Evolutionary conservation across 345 rosid genomes (phyloP).

Genomic region (Murraya koenigii): DNA sequence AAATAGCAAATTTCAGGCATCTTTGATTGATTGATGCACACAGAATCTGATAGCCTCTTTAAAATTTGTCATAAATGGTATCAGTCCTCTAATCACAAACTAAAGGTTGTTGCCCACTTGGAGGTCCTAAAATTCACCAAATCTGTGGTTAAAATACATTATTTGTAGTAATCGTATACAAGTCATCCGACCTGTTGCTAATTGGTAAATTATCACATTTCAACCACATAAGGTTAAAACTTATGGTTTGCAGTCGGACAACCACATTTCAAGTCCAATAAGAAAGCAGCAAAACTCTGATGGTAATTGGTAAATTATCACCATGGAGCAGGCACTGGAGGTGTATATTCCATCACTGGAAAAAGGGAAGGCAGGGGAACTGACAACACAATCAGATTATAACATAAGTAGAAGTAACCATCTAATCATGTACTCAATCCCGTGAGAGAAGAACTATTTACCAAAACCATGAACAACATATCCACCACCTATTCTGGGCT

Average conservation of each 20-base stretch:
- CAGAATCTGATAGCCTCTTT: not conserved
- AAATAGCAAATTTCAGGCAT: not conserved
- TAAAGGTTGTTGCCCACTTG: not conserved
- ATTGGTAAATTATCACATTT: too few relatives aligned
- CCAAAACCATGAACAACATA: not conserved
- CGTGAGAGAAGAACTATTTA: not conserved
- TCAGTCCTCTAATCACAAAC: not conserved
- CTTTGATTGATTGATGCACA: not conserved
- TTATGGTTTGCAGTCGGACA: not conserved
- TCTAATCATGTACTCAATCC: not conserved
- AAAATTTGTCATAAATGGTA: not conserved
- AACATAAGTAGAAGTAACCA: not conserved
- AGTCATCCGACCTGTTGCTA: not conserved
- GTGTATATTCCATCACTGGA: not conserved
- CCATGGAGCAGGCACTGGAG: not conserved
- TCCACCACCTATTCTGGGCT: not conserved
- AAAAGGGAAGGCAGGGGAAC: not conserved
- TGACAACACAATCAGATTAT: not conserved
- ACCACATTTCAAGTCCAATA: not conserved
- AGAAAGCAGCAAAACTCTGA: not conserved
- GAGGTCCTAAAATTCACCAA: not conserved
- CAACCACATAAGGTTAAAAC: too few relatives aligned
- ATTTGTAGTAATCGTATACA: too few relatives aligned
- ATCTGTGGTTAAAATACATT: not conserved
- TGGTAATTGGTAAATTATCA: not conserved